These are phyloP conservation scores for Aspergillus sp. DNA, from an alignment of 2,329 filamentous ascomycete species.

Conservation along the genomic window DNA sequence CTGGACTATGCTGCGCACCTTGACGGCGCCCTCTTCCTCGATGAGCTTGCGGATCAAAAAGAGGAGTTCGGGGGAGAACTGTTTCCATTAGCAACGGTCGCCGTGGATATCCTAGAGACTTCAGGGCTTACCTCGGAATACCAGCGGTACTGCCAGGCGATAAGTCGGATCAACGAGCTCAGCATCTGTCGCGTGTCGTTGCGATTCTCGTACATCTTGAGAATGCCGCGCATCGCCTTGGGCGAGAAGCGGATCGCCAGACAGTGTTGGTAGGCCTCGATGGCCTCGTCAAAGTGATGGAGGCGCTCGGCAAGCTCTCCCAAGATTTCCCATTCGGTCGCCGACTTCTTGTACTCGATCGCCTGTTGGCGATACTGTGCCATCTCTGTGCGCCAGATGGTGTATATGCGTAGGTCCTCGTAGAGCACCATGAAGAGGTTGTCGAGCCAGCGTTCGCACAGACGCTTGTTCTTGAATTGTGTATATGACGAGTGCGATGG, in stretches of 20 bases:
- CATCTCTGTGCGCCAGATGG: conserved; percentile 98
- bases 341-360: conserved; percentile 92
- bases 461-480: conserved; percentile 92
- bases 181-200: conserved; percentile 80
- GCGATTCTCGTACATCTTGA: conserved; percentile 73
- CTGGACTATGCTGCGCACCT: conserved; percentile 95
- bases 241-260: conserved; percentile 86
- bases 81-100: not conserved
- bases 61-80: conserved; percentile 89
- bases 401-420: conserved; percentile 96
- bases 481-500: conserved; percentile 73
- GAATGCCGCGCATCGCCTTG: conserved; percentile 82
- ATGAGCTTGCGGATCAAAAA: conserved; percentile 88
- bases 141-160: conserved; percentile 99
- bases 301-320: conserved; percentile 88
- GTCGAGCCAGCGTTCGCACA: conserved; percentile 97
- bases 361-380: conserved; percentile 91
- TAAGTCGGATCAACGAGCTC: conserved; percentile 80
- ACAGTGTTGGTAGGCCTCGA: conserved; percentile 90
- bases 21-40: conserved; percentile 95
- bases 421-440: conserved; percentile 99
- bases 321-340: conserved; percentile 97
- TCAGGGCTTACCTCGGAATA: conserved; percentile 74
- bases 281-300: conserved; percentile 86
- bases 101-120: not conserved